Conservation (phyloP, 1,139 yeast species). For the Saccharomyces hybrid region DNA sequence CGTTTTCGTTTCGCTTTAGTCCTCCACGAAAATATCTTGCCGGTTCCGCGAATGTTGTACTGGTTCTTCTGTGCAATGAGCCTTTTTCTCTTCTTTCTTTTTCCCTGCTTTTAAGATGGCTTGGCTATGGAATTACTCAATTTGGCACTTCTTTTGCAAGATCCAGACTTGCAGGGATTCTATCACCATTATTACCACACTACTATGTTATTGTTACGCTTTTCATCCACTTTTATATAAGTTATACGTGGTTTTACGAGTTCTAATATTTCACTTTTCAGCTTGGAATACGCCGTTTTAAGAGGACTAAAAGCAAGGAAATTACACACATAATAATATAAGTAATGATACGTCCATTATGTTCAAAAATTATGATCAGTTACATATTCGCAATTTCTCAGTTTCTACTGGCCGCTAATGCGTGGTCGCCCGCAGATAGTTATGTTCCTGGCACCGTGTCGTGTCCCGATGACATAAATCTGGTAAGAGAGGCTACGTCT, state of each 20-base stretch:
- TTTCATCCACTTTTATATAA: slow-evolving; percentile 1
- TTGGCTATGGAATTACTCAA: background rate
- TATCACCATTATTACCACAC: background rate
- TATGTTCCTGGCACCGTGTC: slow-evolving; percentile 53
- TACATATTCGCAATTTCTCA: background rate
- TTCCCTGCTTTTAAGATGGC: background rate
- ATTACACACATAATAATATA: background rate
- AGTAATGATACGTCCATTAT: background rate
- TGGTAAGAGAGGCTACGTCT: slow-evolving; percentile 36
- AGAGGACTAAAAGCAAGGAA: background rate
- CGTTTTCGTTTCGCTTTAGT: background rate
- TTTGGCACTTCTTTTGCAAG: background rate
- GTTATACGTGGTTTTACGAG: slow-evolving; percentile 2
- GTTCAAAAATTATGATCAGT: background rate
- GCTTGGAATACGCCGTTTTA: background rate
- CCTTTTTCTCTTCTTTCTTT: background rate
- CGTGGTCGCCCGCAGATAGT: slow-evolving; percentile 52
- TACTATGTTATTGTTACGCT: slow-evolving; percentile 2
- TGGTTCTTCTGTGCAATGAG: background rate
- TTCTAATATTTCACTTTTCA: background rate
- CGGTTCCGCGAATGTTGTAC: background rate
- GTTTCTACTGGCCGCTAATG: slow-evolving; percentile 16
- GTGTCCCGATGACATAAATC: slow-evolving; percentile 12
- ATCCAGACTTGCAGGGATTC: background rate
- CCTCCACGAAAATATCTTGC: background rate